Evolutionary conservation across 768 basidiomycete genomes (phyloP).

Genomic region (Lactarius pseudohatsudake): DNA sequence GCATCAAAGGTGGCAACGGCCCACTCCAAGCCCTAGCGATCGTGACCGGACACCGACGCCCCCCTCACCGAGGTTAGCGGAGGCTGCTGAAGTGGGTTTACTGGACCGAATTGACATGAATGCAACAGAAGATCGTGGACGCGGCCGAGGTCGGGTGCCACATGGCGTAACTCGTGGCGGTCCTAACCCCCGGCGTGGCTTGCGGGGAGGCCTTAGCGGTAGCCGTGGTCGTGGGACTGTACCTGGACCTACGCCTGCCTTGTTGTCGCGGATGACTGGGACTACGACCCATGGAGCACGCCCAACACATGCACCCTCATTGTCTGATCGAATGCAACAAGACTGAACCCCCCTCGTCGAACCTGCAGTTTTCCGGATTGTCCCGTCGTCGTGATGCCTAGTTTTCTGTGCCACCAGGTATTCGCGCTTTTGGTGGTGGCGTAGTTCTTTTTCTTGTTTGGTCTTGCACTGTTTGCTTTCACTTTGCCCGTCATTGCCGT

Average conservation of each 20-base stretch:
- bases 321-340: constrained; percentile 20
- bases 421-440: background rate
- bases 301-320: background rate
- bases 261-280: constrained; percentile 20
- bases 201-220: background rate
- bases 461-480: background rate
- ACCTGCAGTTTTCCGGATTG: background rate
- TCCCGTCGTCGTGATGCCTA: too few species aligned
- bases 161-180: constrained; percentile 3
- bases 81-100: constrained; percentile 11
- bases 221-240: constrained; percentile 12
- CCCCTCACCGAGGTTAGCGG: constrained; percentile 5
- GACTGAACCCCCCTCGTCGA: background rate
- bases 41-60: constrained; percentile 3
- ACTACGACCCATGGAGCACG: background rate
- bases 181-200: constrained; percentile 4
- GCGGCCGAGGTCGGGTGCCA: constrained; percentile 9
- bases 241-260: background rate
- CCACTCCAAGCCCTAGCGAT: background rate
- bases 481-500: background rate
- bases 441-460: background rate
- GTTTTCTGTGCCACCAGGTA: background rate
- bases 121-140: background rate
- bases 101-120: constrained; percentile 18
- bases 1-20: background rate